Base-by-base conservation (phyloP, 1,139 yeast species). In the Blastobotrys capitulatus region DNA sequence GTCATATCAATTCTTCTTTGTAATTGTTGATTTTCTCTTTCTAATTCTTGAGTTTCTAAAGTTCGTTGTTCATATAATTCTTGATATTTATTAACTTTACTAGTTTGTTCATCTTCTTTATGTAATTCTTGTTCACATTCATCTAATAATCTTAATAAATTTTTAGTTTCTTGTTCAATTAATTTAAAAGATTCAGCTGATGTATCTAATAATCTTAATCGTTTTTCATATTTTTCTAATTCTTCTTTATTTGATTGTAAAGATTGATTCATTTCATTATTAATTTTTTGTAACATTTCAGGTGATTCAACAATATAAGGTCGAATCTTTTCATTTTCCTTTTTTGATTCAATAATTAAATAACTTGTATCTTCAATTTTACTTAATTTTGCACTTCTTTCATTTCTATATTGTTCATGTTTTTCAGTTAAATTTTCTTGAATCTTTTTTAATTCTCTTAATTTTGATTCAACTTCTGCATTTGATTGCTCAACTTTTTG, bases 381-480 rank as follows among this genome's bases (percentile, higher is more conserved):
- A 44, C 77, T 76, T 29, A 83, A 74, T 48, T 86, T 64, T 37
- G 77, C 68, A 18, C 72, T 70, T 60, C 86, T 87, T 51, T 82
- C 83, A 25, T 73, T 70, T 62, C 81, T 84, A 65, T 86, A 86
- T 45, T 75, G 77, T 29, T 76, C 73, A 61, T 86, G 88, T 56
- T 85, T 89, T n/a, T 72, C 66, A 0, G 85, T 76, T 44, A 86
- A 68, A 20, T 73, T 67, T 57, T 85, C 89, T 61, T 86, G 95
- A 1, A 76, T 66, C 46, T 72, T 74, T 55, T 84, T 85, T 55
- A 87, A 71, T 54, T 75, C 74, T 56, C 82, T 77, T 55, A 88
- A 71, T 57, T 85, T 83, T 10, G 69, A 66, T 59, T 86, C 95
- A 9, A 86, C 69, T 50, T 78, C 74, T 16, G 73, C 64, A 59